A percentile compares a stretch with the other conserved stretches of the same genome.
phyloP scores from a whole-genome alignment of 768 basidiomycete species.

The Collybia sordida region DNA sequence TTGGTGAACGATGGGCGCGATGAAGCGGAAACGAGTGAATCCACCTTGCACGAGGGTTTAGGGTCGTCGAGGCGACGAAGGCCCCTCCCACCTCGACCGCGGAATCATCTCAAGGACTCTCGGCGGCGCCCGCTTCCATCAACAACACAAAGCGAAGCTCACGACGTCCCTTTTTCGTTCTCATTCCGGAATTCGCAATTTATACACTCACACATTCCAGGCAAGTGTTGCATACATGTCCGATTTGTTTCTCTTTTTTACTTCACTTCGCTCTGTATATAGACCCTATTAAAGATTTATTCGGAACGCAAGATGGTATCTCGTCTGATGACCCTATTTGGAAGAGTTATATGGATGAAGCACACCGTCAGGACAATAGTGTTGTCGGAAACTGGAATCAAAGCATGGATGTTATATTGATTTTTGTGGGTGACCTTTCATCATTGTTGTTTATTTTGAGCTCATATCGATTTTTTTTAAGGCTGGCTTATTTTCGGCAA shows the following conservation, averaged over 20 bases:
- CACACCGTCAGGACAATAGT: constrained; percentile 7
- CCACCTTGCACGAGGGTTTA: not conserved
- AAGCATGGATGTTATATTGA: constrained; percentile 14
- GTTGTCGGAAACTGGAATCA: constrained; percentile 12
- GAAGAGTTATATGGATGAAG: constrained; percentile 15
- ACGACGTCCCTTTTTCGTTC: constrained; percentile 8
- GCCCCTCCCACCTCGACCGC: constrained; percentile 5
- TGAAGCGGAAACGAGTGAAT: too few species aligned
- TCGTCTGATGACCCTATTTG: constrained; percentile 9
- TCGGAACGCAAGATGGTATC: constrained; percentile 6
- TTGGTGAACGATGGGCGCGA: too few species aligned
- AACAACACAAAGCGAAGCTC: not conserved
- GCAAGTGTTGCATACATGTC: not conserved
- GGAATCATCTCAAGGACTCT: not conserved
- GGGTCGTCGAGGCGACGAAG: not conserved
- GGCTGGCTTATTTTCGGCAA: constrained; percentile 22
- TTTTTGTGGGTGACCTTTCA: constrained; percentile 12
- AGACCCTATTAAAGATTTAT: constrained; percentile 12
- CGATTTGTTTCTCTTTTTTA: not conserved
- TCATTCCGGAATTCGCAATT: not conserved
- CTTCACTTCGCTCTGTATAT: not conserved
- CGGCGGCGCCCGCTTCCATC: constrained; percentile 4
- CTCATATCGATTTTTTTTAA: not conserved
- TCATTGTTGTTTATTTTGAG: not conserved
- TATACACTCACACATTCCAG: not conserved